Percentiles rank a stretch among this genome's conserved stretches.
Evolutionary conservation across 1,139 yeast species (phyloP).

Genomic region (Blastobotrys elegans): DNA sequence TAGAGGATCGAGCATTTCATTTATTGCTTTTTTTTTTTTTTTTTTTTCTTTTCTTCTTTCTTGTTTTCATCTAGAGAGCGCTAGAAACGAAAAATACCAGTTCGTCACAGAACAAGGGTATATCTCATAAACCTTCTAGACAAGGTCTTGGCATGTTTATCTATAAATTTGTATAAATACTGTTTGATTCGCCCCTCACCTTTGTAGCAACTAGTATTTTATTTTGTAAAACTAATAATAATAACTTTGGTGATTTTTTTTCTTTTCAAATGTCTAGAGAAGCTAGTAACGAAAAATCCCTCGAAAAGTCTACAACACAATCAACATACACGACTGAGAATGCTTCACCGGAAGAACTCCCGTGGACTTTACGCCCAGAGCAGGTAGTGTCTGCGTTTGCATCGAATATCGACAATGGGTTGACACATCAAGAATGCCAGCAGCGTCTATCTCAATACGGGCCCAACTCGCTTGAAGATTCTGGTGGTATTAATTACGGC

Average conservation of each 20-base stretch:
- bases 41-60: not conserved
- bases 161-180: too few relatives aligned
- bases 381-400: constrained; percentile 28
- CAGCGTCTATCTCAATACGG: constrained; percentile 43
- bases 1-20: too few relatives aligned
- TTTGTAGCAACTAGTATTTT: not conserved
- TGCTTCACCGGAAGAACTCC: constrained; percentile 28
- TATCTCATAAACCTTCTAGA: not conserved
- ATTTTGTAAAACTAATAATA: too few relatives aligned
- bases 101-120: not conserved
- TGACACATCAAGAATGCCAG: constrained; percentile 39
- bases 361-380: constrained; percentile 24
- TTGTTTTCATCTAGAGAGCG: not conserved
- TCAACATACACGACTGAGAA: not conserved
- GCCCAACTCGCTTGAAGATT: constrained; percentile 58
- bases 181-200: not conserved
- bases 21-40: too few relatives aligned
- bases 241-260: not conserved
- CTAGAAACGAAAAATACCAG: not conserved
- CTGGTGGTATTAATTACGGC: constrained; percentile 50
- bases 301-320: not conserved
- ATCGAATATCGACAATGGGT: constrained; percentile 46
- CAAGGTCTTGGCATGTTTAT: not conserved
- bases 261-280: not conserved
- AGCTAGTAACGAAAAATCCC: not conserved